These are phyloP conservation scores for Entomophthora muscae DNA, from an alignment of 371 early-diverging fungal genomes.

Conservation along the genomic window DNA sequence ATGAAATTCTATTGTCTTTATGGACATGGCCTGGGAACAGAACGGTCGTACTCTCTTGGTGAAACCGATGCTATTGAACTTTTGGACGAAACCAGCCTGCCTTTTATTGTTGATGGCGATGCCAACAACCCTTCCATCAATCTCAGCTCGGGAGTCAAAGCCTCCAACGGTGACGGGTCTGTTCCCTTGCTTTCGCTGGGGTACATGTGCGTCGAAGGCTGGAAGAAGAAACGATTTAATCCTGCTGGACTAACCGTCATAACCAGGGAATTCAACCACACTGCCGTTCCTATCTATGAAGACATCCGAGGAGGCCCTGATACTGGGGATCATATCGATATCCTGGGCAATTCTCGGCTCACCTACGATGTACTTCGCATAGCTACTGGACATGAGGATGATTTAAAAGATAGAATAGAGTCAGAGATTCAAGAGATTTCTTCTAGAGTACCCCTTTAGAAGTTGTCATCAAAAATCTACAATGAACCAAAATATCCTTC, in stretches of 20 bases:
- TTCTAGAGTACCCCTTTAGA: conserved; percentile 1
- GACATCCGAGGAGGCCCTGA: conserved; percentile 67
- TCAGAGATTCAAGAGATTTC: neutral
- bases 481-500: too few species aligned
- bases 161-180: conserved; percentile 63
- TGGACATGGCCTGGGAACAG: conserved; percentile 62
- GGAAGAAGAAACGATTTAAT: conserved; percentile 70
- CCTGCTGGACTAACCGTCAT: conserved; percentile 58
- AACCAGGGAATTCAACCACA: conserved; percentile 59
- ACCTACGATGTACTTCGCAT: conserved; percentile 13
- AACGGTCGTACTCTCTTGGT: conserved; percentile 56
- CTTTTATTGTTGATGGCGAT: conserved; percentile 15
- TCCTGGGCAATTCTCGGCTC: conserved; percentile 54
- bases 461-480: too few species aligned
- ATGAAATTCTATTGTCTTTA: conserved; percentile 73
- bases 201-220: conserved; percentile 83
- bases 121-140: conserved; percentile 7
- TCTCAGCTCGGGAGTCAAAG: neutral
- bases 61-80: conserved; percentile 14
- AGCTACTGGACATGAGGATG: conserved; percentile 5
- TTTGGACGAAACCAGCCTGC: conserved; percentile 13
- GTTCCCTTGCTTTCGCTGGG: conserved; percentile 79
- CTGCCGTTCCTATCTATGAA: conserved; percentile 23
- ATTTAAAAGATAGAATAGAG: neutral
- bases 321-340: conserved; percentile 81